phyloP scores from a whole-genome alignment of 352 stramenopile species.

The Phytopythium litorale region DNA sequence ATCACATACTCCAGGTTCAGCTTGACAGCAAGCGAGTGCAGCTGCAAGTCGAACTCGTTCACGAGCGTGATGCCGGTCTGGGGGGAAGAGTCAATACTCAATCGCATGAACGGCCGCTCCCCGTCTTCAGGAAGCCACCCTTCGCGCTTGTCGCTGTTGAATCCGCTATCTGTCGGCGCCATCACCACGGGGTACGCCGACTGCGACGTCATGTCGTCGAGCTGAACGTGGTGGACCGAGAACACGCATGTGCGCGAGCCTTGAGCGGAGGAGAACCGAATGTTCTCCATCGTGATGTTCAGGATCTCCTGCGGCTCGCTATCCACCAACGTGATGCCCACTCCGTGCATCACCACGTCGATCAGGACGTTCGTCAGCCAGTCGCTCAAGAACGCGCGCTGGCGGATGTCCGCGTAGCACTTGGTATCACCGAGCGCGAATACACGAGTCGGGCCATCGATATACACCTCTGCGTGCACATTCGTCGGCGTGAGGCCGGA shows the following conservation, averaged over 20 bases:
- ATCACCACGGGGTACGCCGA: conserved; percentile 76
- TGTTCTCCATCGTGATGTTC: conserved; percentile 87
- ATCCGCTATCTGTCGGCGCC: conserved; percentile 76
- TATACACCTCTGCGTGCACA: conserved; percentile 82
- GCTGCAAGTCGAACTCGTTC: conserved; percentile 71
- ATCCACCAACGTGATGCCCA: conserved; percentile 81
- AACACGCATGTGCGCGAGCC: conserved; percentile 47
- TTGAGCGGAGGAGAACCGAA: conserved; percentile 54
- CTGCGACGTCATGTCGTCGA: conserved; percentile 81
- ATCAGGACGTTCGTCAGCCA: conserved; percentile 76
- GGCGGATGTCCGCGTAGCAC: conserved; percentile 51
- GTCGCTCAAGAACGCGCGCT: conserved; percentile 54
- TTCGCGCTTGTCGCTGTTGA: conserved; percentile 85
- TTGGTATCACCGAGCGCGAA: conserved; percentile 75
- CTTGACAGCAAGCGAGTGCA: conserved; percentile 70
- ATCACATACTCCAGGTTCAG: conserved; percentile 83
- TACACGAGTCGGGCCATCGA: conserved; percentile 76
- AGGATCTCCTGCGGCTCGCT: conserved; percentile 68
- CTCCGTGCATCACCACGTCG: conserved; percentile 66
- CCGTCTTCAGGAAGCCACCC: conserved; percentile 76
- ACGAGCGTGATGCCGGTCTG: conserved; percentile 70
- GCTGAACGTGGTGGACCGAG: conserved; percentile 78
- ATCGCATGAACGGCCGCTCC: conserved; percentile 65
- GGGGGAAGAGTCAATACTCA: conserved; percentile 62
- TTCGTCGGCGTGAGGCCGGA: conserved; percentile 46